These are phyloP conservation scores for Acorus calamus DNA, from an alignment of 106 monocot genomes.

Conservation along the genomic window DNA sequence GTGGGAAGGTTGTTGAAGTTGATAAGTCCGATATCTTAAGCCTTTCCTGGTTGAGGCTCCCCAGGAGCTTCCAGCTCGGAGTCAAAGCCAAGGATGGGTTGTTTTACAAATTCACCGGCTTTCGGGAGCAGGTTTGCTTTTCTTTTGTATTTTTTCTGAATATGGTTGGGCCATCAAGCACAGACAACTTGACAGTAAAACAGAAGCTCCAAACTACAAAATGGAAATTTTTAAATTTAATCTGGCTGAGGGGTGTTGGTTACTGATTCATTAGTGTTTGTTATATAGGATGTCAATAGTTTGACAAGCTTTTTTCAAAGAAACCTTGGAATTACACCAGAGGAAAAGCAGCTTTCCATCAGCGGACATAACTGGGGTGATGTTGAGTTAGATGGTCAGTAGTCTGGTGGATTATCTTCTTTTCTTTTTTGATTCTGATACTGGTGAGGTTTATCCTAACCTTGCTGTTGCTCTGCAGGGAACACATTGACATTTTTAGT, in stretches of 20 bases:
- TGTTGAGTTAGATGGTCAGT: constrained; percentile 78
- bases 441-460: not conserved
- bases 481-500: constrained; percentile 89
- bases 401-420: not conserved
- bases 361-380: constrained; percentile 91
- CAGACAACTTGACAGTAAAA: no score
- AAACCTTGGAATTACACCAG: constrained; percentile 54
- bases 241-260: no score
- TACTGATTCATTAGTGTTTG: not conserved
- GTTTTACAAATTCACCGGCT: constrained; percentile 88
- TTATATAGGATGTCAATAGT: constrained; percentile 61
- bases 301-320: constrained; percentile 84
- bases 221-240: no score
- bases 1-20: constrained; percentile 79
- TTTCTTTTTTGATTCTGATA: not conserved
- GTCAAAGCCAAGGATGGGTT: constrained; percentile 83
- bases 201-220: no score
- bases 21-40: constrained; percentile 62
- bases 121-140: constrained; percentile 71
- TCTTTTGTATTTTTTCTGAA: not conserved
- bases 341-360: constrained; percentile 97
- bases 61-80: constrained; percentile 76
- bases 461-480: constrained; percentile 35
- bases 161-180: no score
- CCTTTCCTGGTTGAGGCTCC: constrained; percentile 88